A percentile compares a stretch with the other conserved stretches of the same genome.
These are phyloP conservation scores for Populus nigra DNA, from an alignment of 345 rosid species.

Conservation along the genomic window DNA sequence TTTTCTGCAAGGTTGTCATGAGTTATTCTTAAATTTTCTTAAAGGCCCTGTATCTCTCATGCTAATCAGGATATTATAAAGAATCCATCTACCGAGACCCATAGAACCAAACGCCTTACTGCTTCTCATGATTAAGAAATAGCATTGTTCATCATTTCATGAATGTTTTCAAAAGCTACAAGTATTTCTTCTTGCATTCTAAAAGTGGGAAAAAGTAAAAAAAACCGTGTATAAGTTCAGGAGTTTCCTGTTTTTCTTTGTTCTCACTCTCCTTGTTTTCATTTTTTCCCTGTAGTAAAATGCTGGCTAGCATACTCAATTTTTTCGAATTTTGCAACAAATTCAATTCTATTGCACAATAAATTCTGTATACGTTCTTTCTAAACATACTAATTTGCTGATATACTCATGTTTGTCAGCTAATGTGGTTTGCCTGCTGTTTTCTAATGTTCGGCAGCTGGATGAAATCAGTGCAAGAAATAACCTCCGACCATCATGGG, in stretches of 20 bases:
- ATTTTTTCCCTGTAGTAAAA: background rate
- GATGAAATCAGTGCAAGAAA: conserved; percentile 64
- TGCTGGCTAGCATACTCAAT: background rate
- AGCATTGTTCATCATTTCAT: background rate
- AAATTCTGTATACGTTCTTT: background rate
- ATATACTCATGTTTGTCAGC: background rate
- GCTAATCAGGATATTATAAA: background rate
- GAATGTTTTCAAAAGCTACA: background rate
- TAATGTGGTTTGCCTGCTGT: background rate
- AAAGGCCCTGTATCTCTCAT: background rate
- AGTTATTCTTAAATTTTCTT: background rate
- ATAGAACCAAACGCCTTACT: background rate
- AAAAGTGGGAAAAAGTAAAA: background rate
- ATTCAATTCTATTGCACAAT: background rate
- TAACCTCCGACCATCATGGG: conserved; percentile 67
- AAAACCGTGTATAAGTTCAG: background rate
- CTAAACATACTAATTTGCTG: background rate
- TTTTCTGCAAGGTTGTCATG: background rate
- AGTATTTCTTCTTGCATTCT: background rate
- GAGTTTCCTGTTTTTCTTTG: background rate
- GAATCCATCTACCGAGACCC: background rate
- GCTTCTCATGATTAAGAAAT: background rate
- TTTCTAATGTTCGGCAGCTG: conserved; percentile 44
- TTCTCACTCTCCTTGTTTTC: background rate
- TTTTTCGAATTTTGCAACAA: background rate